phyloP scores from a whole-genome alignment of 2,329 filamentous ascomycete genomes.

The Arthroderma sp. region DNA sequence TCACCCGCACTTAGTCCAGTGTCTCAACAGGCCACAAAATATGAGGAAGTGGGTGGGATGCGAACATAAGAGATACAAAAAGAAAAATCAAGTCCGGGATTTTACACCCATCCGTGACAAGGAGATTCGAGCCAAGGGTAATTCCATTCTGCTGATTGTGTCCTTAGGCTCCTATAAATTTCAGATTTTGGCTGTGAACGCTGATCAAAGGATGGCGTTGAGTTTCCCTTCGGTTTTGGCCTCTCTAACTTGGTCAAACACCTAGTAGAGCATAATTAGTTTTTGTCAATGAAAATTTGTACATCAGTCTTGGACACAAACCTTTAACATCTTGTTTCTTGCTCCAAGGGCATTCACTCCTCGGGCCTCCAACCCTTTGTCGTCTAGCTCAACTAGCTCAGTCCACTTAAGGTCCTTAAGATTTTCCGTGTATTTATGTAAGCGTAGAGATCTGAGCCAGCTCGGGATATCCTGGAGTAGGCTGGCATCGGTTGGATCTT shows the following conservation, averaged over 20 bases:
- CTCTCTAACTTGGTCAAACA: slow-evolving; percentile 91
- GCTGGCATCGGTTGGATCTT: slow-evolving; percentile 85
- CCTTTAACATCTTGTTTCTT: slow-evolving; percentile 95
- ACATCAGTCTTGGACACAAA: slow-evolving; percentile 16
- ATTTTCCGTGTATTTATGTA: slow-evolving; percentile 99
- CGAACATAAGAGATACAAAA: too few relatives aligned
- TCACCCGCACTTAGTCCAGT: too few relatives aligned
- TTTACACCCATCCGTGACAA: too few relatives aligned
- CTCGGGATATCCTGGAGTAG: slow-evolving; percentile 89
- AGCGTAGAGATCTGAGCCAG: slow-evolving; percentile 84
- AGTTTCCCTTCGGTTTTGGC: slow-evolving; percentile 64
- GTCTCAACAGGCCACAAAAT: too few relatives aligned
- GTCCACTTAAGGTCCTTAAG: slow-evolving; percentile 96
- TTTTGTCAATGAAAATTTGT: not conserved
- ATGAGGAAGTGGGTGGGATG: too few relatives aligned
- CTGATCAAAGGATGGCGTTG: slow-evolving; percentile 19
- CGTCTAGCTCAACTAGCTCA: slow-evolving; percentile 80
- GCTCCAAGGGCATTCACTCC: slow-evolving; percentile 93
- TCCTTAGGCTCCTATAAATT: too few relatives aligned
- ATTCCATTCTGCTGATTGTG: too few relatives aligned
- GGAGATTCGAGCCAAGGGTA: too few relatives aligned
- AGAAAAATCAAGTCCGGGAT: too few relatives aligned
- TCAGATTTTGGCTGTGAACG: too few relatives aligned
- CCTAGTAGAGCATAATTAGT: slow-evolving; percentile 28
- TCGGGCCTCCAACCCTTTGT: slow-evolving; percentile 80